A percentile compares a stretch with the other conserved stretches of the same genome.
These are phyloP conservation scores for Leptodontidium sp. DNA, from an alignment of 2,329 filamentous ascomycete species.

Conservation along the genomic window DNA sequence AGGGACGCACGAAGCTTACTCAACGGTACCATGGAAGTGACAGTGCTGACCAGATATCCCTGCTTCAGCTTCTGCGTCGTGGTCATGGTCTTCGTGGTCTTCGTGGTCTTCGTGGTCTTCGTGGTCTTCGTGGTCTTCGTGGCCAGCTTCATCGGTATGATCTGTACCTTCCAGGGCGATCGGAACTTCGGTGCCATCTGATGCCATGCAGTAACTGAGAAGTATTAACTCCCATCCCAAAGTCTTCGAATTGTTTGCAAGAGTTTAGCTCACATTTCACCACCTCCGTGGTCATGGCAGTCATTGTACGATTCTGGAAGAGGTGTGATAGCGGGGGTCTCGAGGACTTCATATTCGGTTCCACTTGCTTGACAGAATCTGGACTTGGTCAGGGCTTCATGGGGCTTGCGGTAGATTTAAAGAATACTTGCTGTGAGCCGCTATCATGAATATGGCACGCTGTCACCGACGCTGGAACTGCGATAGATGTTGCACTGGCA, in stretches of 20 bases:
- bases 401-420: neutral
- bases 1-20: slow-evolving; percentile 57
- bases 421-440: slow-evolving; percentile 48
- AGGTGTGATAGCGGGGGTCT: slow-evolving; percentile 60
- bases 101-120: slow-evolving; percentile 18
- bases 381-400: slow-evolving; percentile 15
- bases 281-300: slow-evolving; percentile 67
- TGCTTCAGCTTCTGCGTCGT: slow-evolving; percentile 1
- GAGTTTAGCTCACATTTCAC: slow-evolving; percentile 57
- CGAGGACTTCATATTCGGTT: slow-evolving; percentile 54
- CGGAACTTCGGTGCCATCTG: slow-evolving; percentile 67
- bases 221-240: neutral
- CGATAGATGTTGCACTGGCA: slow-evolving; percentile 12
- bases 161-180: slow-evolving; percentile 50
- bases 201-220: slow-evolving; percentile 67
- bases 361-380: slow-evolving; percentile 55
- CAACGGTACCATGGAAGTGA: slow-evolving; percentile 79
- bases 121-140: slow-evolving; percentile 5
- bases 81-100: neutral
- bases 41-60: slow-evolving; percentile 57
- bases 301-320: slow-evolving; percentile 68
- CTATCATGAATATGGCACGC: slow-evolving; percentile 59
- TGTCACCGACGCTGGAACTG: slow-evolving; percentile 52
- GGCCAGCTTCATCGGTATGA: slow-evolving; percentile 36
- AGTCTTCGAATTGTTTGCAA: neutral